Evolutionary conservation across 2,329 filamentous ascomycete species (phyloP).

Genomic region (Cadophora gregata): DNA sequence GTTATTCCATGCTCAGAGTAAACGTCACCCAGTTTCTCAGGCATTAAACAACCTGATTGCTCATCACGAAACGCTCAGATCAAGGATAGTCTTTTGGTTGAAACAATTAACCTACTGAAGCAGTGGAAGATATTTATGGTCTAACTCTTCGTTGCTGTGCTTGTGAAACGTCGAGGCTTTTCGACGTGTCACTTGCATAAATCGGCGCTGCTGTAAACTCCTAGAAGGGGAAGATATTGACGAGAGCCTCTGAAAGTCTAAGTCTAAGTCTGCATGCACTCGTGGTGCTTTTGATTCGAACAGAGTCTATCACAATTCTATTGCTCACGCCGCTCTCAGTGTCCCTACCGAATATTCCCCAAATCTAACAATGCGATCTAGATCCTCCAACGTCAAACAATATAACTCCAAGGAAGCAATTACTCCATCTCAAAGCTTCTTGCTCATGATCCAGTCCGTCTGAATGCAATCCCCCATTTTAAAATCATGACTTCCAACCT

Average conservation of each 20-base stretch:
- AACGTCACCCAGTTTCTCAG: too few species aligned
- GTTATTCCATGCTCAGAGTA: neutral
- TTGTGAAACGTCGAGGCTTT: neutral
- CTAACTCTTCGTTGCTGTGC: neutral
- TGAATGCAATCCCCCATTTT: conserved; percentile 49
- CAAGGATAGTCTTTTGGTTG: neutral
- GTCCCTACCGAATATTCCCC: neutral
- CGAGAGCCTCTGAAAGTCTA: too few species aligned
- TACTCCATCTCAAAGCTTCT: conserved; percentile 39
- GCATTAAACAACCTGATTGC: neutral
- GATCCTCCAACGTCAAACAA: conserved; percentile 5
- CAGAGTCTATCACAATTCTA: neutral
- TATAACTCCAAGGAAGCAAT: neutral
- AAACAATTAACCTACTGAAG: neutral
- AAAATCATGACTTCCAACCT: conserved; percentile 51
- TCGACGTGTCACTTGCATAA: neutral
- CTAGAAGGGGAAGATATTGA: neutral
- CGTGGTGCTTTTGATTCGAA: neutral
- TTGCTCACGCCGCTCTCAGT: neutral
- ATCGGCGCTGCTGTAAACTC: neutral
- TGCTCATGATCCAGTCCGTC: conserved; percentile 51
- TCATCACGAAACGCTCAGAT: neutral
- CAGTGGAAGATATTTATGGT: neutral
- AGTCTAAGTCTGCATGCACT: neutral
- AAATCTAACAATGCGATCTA: neutral